phyloP scores from a whole-genome alignment of 192 early-diverging fungal species.

The Dispira parvispora region DNA sequence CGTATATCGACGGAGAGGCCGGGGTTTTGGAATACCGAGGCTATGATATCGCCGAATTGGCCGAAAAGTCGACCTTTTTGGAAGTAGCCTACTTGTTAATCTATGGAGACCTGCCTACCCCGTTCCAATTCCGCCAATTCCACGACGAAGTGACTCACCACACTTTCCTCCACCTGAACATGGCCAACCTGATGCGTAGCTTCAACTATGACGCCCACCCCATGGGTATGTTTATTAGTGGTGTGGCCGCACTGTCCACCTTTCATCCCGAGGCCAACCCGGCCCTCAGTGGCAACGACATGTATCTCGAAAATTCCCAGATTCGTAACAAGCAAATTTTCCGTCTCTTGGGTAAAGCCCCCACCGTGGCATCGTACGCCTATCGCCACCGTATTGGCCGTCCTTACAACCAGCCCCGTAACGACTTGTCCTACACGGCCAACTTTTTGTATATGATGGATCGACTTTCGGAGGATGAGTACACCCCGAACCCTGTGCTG shows the following conservation, averaged over 20 bases:
- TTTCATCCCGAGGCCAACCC: conserved; percentile 57
- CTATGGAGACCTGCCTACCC: conserved; percentile 37
- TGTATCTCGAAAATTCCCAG: conserved; percentile 16
- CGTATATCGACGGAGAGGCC: conserved; percentile 48
- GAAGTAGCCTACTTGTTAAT: conserved; percentile 53
- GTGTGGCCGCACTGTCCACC: conserved; percentile 40
- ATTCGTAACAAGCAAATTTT: conserved; percentile 35
- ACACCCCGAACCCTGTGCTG: conserved; percentile 37
- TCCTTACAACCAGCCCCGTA: conserved; percentile 21
- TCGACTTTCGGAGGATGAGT: conserved; percentile 35
- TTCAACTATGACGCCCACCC: conserved; percentile 53
- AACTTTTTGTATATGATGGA: conserved; percentile 60
- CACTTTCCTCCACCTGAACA: conserved; percentile 36
- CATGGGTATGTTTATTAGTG: conserved; percentile 42
- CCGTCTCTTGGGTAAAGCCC: conserved; percentile 42
- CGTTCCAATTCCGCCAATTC: conserved; percentile 27
- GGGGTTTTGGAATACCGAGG: conserved; percentile 44
- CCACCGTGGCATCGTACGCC: conserved; percentile 39
- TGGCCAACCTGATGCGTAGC: conserved; percentile 30
- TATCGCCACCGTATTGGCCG: conserved; percentile 45
- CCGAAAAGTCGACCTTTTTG: conserved; percentile 40
- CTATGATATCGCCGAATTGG: conserved; percentile 48
- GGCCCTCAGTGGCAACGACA: conserved; percentile 32
- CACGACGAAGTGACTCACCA: conserved; percentile 34
- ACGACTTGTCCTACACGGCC: conserved; percentile 36